Evolutionary conservation across 2,329 filamentous ascomycete genomes (phyloP), one percentile per base, ranked within the genome.

Genomic region (Setomelanomma holmii): DNA sequence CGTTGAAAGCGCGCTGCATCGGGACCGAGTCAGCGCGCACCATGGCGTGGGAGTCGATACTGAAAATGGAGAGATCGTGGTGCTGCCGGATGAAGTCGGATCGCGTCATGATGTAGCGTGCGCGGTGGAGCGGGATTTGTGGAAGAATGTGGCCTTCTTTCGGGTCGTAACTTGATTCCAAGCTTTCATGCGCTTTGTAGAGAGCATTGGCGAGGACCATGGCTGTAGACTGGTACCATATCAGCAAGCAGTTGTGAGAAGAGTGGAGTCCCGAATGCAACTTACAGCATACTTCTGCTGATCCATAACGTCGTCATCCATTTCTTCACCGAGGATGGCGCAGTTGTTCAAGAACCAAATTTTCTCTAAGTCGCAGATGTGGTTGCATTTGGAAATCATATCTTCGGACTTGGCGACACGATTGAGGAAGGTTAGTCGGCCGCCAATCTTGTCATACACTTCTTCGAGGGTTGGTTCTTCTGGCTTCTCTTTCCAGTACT

Each of bases 251-350:
- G n/a, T n/a, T n/a, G n/a, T 14, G 14, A 30, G 34, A n/a, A 36
- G 16, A 16, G 8, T 16, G n/a, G 8, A 16, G 16, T 30, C 10
- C 11, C 16, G 16, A 36, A 36, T 36, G 34, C 2, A 16, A 84
- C 87, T 77, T 80, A 91, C 89, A 40, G 93, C 91, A 81, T 91
- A 97, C 74, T 98, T 97, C 72, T 98, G 92, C 75, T 97, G 90
- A 69, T 97, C 91, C 88, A 98, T 98, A 63, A 97, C 95, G 71
- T 99, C 95, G 75, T 98, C 95, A 64, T 98, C 95, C 88, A 89
- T 92, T 58, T 88, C 86, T 55, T 78, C 80, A 16, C 89, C 89
- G 1, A 93, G 80, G 47, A 92, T 89, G 79, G 89, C 89, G 71
- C 89, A 91, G 69, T 77, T 86, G 74, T 91, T 92, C 17, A 92